A percentile compares a stretch with the other conserved stretches of the same genome.
phyloP scores from a whole-genome alignment of 2,329 filamentous ascomycete species.

The Exophiala sideris region DNA sequence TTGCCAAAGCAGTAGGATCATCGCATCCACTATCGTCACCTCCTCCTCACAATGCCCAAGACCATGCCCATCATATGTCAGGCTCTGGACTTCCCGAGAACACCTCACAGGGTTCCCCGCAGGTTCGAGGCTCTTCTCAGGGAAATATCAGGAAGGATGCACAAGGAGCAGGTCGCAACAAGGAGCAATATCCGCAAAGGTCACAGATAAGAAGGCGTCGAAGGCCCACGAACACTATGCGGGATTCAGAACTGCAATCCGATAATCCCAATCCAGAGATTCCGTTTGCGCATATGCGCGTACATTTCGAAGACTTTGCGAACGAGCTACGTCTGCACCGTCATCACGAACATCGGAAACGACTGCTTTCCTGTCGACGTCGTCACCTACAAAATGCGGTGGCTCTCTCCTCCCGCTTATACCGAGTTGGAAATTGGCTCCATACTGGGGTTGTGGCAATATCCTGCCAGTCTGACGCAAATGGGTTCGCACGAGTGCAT shows the following conservation, averaged over 20 bases:
- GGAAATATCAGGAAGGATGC: conserved; percentile 8
- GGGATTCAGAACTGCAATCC: not conserved
- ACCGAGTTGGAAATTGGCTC: conserved; percentile 40
- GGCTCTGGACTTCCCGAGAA: conserved; percentile 19
- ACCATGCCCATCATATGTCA: conserved; percentile 25
- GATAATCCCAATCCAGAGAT: conserved; percentile 11
- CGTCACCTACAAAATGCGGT: conserved; percentile 42
- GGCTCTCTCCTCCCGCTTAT: conserved; percentile 41
- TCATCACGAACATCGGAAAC: conserved; percentile 41
- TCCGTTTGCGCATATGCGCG: conserved; percentile 27
- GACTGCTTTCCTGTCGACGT: conserved; percentile 39
- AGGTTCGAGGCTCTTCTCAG: conserved; percentile 3
- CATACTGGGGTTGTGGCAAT: conserved; percentile 46
- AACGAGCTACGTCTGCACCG: conserved; percentile 40
- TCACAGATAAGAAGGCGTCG: conserved; percentile 1
- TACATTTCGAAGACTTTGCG: conserved; percentile 46
- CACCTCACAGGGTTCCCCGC: conserved; percentile 15
- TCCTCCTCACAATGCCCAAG: conserved; percentile 21
- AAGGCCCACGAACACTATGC: not conserved
- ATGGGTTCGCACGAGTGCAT: conserved; percentile 43
- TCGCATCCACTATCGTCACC: conserved; percentile 1
- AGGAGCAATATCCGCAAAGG: not conserved
- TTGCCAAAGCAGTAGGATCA: conserved; percentile 6
- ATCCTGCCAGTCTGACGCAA: conserved; percentile 45
- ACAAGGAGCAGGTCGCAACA: not conserved